phyloP scores from a whole-genome alignment of 225 moss, liverwort and hornwort species.

The Physcomitrium patens region DNA sequence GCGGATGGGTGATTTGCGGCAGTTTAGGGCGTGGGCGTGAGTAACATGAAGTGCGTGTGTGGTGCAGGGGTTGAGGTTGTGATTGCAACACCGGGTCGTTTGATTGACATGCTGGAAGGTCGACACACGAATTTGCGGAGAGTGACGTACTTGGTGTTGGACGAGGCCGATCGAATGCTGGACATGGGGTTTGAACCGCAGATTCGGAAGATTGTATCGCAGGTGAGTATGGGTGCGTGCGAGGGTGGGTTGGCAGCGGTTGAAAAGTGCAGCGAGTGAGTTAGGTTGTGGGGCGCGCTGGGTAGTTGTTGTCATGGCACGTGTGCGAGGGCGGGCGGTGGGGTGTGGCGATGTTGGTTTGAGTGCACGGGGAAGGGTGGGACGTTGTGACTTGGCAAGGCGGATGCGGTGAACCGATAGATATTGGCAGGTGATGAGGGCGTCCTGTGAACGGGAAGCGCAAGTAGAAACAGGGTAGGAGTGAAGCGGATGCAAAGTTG shows the following conservation, averaged over 20 bases:
- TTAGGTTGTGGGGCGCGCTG: too few relatives aligned
- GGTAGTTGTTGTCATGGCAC: too few relatives aligned
- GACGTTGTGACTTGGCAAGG: too few relatives aligned
- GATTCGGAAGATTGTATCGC: slow-evolving; percentile 88
- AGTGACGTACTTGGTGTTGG: slow-evolving; percentile 88
- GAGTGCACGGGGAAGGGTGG: too few relatives aligned
- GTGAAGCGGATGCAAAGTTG: too few relatives aligned
- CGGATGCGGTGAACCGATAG: too few relatives aligned
- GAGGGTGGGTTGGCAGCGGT: too few relatives aligned
- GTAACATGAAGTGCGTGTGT: neutral
- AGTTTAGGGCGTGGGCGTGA: neutral
- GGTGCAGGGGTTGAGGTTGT: slow-evolving; percentile 87
- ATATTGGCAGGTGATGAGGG: too few relatives aligned
- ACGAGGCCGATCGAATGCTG: slow-evolving; percentile 95
- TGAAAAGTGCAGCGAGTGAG: too few relatives aligned
- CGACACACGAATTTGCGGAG: slow-evolving; percentile 89
- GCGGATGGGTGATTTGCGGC: neutral
- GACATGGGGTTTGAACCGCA: slow-evolving; percentile 99
- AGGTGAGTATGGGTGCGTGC: slow-evolving; percentile 47
- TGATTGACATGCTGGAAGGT: slow-evolving; percentile 95
- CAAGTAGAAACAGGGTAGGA: neutral
- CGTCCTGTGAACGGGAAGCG: too few relatives aligned
- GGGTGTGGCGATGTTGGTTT: too few relatives aligned
- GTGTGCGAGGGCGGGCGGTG: too few relatives aligned
- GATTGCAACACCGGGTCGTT: slow-evolving; percentile 90